Percentiles rank a stretch among this genome's conserved stretches.
Conservation (phyloP, 352 stramenopile species). For the Albugo laibachii region DNA sequence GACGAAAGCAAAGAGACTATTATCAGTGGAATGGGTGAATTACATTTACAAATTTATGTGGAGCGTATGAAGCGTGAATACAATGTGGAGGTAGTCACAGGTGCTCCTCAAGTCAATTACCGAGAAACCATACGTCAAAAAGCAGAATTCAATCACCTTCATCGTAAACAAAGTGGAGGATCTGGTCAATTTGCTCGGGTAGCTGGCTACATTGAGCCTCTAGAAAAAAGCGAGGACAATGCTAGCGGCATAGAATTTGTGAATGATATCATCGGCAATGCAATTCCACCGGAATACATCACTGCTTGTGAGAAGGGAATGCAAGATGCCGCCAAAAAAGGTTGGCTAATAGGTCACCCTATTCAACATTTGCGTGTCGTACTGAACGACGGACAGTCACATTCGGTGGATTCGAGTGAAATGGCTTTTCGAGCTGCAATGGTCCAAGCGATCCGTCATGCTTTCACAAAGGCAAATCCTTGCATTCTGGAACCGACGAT, state of each 20-base stretch:
- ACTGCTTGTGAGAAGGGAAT: conserved; percentile 94
- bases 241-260: conserved; percentile 83
- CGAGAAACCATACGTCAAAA: conserved; percentile 91
- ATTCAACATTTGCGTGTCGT: conserved; percentile 77
- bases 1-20: conserved; percentile 97
- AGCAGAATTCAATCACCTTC: conserved; percentile 95
- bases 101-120: conserved; percentile 96
- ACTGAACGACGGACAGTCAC: conserved; percentile 83
- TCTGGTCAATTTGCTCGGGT: conserved; percentile 93
- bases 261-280: conserved; percentile 95
- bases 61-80: conserved; percentile 99
- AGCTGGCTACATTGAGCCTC: conserved; percentile 95
- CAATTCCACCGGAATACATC: conserved; percentile 98
- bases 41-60: conserved; percentile 98
- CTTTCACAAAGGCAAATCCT: conserved; percentile 84
- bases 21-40: conserved; percentile 97
- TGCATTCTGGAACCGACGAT: conserved; percentile 95
- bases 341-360: conserved; percentile 91
- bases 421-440: conserved; percentile 95
- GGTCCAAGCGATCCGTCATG: conserved; percentile 86
- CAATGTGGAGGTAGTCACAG: conserved; percentile 78
- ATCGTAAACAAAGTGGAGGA: conserved; percentile 98
- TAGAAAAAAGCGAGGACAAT: conserved; percentile 62
- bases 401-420: conserved; percentile 97
- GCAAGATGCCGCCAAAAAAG: conserved; percentile 88